A percentile compares a stretch with the other conserved stretches of the same genome.
Conservation (phyloP, 345 rosid genomes). For the Capsella bursapastoris region DNA sequence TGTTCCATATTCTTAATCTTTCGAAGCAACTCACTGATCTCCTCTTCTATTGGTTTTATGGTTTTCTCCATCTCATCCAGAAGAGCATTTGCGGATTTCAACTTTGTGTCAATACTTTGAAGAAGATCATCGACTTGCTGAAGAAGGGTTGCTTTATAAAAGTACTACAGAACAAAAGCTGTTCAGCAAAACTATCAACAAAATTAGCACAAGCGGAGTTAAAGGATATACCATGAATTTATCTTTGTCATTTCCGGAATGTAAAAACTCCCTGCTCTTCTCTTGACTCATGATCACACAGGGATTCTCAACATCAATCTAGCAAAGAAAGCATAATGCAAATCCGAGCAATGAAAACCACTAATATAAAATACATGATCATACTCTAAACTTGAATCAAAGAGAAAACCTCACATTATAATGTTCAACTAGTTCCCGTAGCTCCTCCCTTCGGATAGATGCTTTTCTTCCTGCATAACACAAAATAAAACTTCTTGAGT, state of each 20-base stretch:
- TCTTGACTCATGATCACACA: slow-evolving; percentile 98
- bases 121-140: slow-evolving; percentile 85
- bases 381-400: background rate
- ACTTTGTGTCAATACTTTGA: slow-evolving; percentile 51
- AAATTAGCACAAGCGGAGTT: background rate
- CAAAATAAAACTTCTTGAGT: too few species aligned
- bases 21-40: slow-evolving; percentile 62
- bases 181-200: slow-evolving; percentile 40
- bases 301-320: slow-evolving; percentile 98
- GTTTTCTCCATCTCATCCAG: slow-evolving; percentile 64
- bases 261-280: slow-evolving; percentile 91
- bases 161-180: slow-evolving; percentile 59
- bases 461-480: slow-evolving; percentile 68
- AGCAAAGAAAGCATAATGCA: background rate
- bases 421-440: slow-evolving; percentile 80
- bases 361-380: background rate
- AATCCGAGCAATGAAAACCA: slow-evolving; percentile 13
- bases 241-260: slow-evolving; percentile 90
- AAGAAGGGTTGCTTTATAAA: slow-evolving; percentile 90
- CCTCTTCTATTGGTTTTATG: slow-evolving; percentile 69
- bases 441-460: slow-evolving; percentile 69
- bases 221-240: slow-evolving; percentile 70
- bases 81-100: slow-evolving; percentile 59
- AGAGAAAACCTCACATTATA: slow-evolving; percentile 67
- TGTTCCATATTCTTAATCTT: slow-evolving; percentile 82